Percentiles rank a stretch among this genome's conserved stretches.
These are phyloP conservation scores for Durio zibethinus DNA, from an alignment of 345 rosid genomes.

Conservation along the genomic window DNA sequence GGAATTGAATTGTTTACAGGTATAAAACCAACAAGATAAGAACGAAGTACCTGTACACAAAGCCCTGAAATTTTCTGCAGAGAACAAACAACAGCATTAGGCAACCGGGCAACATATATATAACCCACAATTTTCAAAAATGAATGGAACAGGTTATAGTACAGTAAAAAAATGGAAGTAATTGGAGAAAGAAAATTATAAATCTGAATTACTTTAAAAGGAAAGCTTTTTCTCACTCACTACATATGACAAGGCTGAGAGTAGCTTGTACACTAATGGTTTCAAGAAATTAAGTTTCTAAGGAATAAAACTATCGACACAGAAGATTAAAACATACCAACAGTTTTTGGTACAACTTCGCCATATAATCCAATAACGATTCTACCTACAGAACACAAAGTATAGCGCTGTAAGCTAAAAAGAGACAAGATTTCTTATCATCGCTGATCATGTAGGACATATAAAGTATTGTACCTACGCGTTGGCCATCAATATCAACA, in stretches of 20 bases:
- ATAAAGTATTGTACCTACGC: constrained; percentile 47
- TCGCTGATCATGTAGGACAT: not conserved
- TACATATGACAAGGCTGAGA: not conserved
- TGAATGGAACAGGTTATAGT: not conserved
- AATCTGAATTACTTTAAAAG: not conserved
- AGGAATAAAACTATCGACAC: not conserved
- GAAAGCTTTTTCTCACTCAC: not conserved
- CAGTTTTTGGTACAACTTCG: constrained; percentile 81
- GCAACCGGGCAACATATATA: not conserved
- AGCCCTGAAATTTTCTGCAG: constrained; percentile 94
- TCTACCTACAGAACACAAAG: constrained; percentile 63
- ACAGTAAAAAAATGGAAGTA: not conserved
- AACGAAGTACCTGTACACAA: constrained; percentile 79
- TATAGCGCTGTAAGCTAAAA: not conserved
- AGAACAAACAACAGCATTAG: constrained; percentile 22
- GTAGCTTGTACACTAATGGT: not conserved
- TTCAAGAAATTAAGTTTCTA: constrained; percentile 3
- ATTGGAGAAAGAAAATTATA: not conserved
- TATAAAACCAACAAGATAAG: not conserved
- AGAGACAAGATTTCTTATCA: not conserved
- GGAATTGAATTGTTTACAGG: not conserved
- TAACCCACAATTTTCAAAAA: not conserved
- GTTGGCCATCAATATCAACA: constrained; percentile 88
- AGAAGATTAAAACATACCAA: constrained; percentile 52
- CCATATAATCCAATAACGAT: constrained; percentile 94